These are phyloP conservation scores for Trypanosoma boissoni DNA, from an alignment of 208 protist genomes.

Conservation along the genomic window DNA sequence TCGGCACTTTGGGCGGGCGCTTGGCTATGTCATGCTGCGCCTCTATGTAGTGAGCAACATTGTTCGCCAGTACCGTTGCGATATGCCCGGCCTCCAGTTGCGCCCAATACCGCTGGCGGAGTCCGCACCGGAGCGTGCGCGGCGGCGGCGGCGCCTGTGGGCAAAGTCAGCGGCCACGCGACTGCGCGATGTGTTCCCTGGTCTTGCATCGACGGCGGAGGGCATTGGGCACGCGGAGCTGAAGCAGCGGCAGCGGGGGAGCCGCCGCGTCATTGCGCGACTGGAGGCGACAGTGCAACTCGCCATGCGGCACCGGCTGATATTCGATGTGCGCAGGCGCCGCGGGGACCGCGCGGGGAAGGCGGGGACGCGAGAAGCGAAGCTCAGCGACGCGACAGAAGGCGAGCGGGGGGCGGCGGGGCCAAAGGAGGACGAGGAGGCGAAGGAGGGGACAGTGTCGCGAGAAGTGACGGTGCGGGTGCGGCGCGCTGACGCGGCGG, in stretches of 20 bases:
- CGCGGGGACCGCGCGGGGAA: not conserved
- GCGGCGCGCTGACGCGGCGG: constrained; percentile 10
- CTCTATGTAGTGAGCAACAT: constrained; percentile 68
- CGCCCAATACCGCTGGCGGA: constrained; percentile 3
- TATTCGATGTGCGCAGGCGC: constrained; percentile 43
- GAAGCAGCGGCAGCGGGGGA: constrained; percentile 16
- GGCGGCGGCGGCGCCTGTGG: constrained; percentile 28
- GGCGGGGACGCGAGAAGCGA: not conserved
- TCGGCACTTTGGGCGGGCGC: constrained; percentile 29
- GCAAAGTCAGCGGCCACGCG: constrained; percentile 22
- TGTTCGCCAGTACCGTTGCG: constrained; percentile 46
- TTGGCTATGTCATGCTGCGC: constrained; percentile 64
- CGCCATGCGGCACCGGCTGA: constrained; percentile 31
- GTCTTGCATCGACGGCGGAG: constrained; percentile 43
- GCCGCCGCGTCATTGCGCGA: constrained; percentile 33
- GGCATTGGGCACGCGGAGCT: constrained; percentile 20
- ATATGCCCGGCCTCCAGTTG: constrained; percentile 3
- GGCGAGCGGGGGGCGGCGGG: not conserved
- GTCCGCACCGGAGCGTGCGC: constrained; percentile 6
- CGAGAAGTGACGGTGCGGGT: constrained; percentile 20
- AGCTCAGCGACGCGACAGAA: not conserved
- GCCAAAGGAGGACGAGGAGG: constrained; percentile 7
- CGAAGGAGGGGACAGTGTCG: not conserved
- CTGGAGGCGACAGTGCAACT: constrained; percentile 50
- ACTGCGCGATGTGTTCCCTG: constrained; percentile 30